Evolutionary conservation across 805 yeast genomes (phyloP).

Genomic region (Torulaspora microellipsoides): DNA sequence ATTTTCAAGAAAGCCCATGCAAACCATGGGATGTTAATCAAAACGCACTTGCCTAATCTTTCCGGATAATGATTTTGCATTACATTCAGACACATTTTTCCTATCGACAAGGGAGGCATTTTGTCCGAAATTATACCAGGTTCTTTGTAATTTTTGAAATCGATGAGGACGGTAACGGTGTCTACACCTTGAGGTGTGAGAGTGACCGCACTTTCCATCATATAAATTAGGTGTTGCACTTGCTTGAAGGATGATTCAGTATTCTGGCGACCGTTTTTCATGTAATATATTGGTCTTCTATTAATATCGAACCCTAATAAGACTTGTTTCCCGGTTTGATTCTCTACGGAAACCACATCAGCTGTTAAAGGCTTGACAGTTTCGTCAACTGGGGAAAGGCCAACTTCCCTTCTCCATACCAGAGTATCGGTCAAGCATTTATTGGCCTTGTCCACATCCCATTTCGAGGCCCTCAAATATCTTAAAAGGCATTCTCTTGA

Average conservation of each 20-base stretch:
- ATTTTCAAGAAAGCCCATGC: conserved; percentile 53
- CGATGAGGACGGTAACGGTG: conserved; percentile 49
- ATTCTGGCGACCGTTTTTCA: conserved; percentile 52
- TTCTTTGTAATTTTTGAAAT: conserved; percentile 44
- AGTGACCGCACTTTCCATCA: conserved; percentile 50
- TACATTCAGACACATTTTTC: conserved; percentile 47
- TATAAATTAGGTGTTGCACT: conserved; percentile 52
- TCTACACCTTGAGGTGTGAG: conserved; percentile 59
- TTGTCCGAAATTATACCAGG: conserved; percentile 36
- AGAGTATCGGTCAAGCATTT: conserved; percentile 44
- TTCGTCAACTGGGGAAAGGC: conserved; percentile 38
- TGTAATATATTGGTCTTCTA: conserved; percentile 48
- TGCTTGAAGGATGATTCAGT: conserved; percentile 49
- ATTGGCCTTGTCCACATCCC: conserved; percentile 43
- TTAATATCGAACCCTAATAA: conserved; percentile 51
- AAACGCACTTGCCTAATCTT: conserved; percentile 49
- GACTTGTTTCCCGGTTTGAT: conserved; percentile 50
- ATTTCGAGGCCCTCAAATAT: conserved; percentile 49
- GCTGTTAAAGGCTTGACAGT: conserved; percentile 35
- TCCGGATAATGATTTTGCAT: conserved; percentile 58
- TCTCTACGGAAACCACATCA: conserved; percentile 44
- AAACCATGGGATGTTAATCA: conserved; percentile 54
- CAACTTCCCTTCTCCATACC: conserved; percentile 54
- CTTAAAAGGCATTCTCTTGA: conserved; percentile 51
- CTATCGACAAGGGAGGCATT: conserved; percentile 48